A percentile compares a stretch with the other conserved stretches of the same genome.
Evolutionary conservation across 768 basidiomycete genomes (phyloP).

Genomic region (Rhodotorula babjevae): DNA sequence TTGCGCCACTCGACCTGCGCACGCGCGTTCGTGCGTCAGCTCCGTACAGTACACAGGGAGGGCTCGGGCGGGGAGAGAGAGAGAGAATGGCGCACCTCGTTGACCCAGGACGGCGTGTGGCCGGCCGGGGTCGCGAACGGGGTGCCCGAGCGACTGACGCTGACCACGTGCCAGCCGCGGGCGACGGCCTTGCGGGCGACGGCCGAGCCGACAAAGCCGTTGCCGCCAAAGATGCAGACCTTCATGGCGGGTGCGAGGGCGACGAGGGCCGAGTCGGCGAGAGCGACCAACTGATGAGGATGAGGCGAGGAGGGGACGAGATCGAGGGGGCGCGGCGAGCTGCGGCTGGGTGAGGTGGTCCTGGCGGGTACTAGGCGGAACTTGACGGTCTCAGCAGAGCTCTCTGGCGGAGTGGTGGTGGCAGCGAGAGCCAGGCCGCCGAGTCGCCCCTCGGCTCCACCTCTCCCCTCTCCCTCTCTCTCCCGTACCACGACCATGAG

Average conservation of each 20-base stretch:
- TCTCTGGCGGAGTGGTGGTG: too few relatives aligned
- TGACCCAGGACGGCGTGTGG: constrained; percentile 74
- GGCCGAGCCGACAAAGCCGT: constrained; percentile 95
- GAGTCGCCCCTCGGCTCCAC: background rate
- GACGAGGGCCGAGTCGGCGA: background rate
- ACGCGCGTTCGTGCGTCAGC: too few relatives aligned
- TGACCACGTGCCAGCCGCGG: constrained; percentile 78
- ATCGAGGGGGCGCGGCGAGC: background rate
- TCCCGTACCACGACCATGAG: background rate
- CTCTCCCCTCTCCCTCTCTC: too few relatives aligned
- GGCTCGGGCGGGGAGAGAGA: too few relatives aligned
- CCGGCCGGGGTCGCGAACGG: constrained; percentile 86
- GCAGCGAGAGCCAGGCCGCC: too few relatives aligned
- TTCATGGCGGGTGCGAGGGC: too few relatives aligned
- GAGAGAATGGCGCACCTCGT: constrained; percentile 10
- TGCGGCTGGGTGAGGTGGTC: background rate
- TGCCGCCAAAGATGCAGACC: constrained; percentile 92
- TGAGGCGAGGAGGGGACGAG: background rate
- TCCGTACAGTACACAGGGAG: too few relatives aligned
- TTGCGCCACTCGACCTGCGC: constrained; percentile 80
- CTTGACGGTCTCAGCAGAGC: background rate
- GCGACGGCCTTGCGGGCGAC: constrained; percentile 82
- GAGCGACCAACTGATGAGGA: background rate
- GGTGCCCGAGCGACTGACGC: constrained; percentile 81
- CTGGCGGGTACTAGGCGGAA: background rate